A percentile compares a stretch with the other conserved stretches of the same genome.
phyloP scores from a whole-genome alignment of 2,329 filamentous ascomycete genomes.

The Xylaria sp. region DNA sequence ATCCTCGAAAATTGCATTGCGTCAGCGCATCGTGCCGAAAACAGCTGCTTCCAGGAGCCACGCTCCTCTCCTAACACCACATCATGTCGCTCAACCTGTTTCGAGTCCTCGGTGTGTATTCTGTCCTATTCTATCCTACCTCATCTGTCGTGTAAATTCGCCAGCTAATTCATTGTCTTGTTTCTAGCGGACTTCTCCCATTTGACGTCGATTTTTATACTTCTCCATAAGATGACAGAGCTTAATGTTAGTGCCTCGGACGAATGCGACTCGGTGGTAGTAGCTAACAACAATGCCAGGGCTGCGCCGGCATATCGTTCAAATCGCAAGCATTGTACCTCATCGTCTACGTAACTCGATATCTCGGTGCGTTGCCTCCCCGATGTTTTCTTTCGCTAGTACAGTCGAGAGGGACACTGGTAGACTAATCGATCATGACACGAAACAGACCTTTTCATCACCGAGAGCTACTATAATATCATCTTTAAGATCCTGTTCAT shows the following conservation, averaged over 20 bases:
- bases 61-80: conserved; percentile 31
- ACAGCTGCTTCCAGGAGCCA: conserved; percentile 40
- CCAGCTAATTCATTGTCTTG: conserved; percentile 39
- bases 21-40: conserved; percentile 33
- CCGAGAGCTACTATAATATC: conserved; percentile 87
- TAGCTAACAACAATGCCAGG: conserved; percentile 64
- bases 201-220: conserved; percentile 90
- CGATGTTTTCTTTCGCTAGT: neutral
- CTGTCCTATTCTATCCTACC: neutral
- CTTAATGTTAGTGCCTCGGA: conserved; percentile 75
- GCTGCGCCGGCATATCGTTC: conserved; percentile 97
- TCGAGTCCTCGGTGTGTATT: conserved; percentile 63
- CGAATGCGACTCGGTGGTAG: conserved; percentile 28
- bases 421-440: conserved; percentile 18
- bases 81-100: conserved; percentile 67
- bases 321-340: conserved; percentile 97
- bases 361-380: conserved; percentile 72
- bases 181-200: conserved; percentile 89
- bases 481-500: conserved; percentile 98
- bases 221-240: conserved; percentile 95
- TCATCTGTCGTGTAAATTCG: neutral
- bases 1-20: conserved; percentile 20
- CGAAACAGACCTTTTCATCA: conserved; percentile 83
- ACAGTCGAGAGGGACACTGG: neutral
- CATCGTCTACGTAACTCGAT: conserved; percentile 91